A percentile compares a stretch with the other conserved stretches of the same genome.
These are phyloP conservation scores for Aquilaria sinensis DNA, from an alignment of 345 rosid genomes.

Conservation along the genomic window DNA sequence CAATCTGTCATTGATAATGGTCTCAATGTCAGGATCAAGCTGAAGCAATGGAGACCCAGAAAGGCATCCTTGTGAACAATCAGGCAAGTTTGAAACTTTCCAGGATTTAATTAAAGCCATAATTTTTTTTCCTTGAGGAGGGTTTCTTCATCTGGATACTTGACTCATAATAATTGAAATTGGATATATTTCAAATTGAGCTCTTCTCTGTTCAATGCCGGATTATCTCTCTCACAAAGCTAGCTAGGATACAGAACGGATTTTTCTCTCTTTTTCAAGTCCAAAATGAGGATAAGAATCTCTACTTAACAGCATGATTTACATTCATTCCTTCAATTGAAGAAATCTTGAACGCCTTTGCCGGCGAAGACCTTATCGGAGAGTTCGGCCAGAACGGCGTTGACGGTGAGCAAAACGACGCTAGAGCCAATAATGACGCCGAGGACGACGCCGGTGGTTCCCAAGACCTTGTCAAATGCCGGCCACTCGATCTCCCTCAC, in stretches of 20 bases:
- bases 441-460: conserved; percentile 81
- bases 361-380: conserved; percentile 81
- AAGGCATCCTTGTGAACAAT: conserved; percentile 11
- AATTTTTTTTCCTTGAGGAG: too few relatives aligned
- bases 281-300: too few relatives aligned
- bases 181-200: too few relatives aligned
- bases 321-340: conserved; percentile 27
- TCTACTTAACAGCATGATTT: conserved; percentile 4
- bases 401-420: conserved; percentile 77
- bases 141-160: too few relatives aligned
- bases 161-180: too few relatives aligned
- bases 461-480: conserved; percentile 71
- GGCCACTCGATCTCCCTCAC: conserved; percentile 93
- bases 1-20: conserved; percentile 65
- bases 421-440: conserved; percentile 95
- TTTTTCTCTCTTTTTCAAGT: too few relatives aligned
- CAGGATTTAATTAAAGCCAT: too few relatives aligned
- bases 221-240: too few relatives aligned
- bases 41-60: conserved; percentile 56
- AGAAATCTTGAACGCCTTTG: conserved; percentile 81
- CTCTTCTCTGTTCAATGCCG: too few relatives aligned
- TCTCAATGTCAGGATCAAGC: conserved; percentile 71
- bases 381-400: conserved; percentile 83
- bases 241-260: too few relatives aligned
- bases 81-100: background rate